These are phyloP conservation scores for Saturnispora mendoncae DNA, from an alignment of 805 yeast species.

Conservation along the genomic window DNA sequence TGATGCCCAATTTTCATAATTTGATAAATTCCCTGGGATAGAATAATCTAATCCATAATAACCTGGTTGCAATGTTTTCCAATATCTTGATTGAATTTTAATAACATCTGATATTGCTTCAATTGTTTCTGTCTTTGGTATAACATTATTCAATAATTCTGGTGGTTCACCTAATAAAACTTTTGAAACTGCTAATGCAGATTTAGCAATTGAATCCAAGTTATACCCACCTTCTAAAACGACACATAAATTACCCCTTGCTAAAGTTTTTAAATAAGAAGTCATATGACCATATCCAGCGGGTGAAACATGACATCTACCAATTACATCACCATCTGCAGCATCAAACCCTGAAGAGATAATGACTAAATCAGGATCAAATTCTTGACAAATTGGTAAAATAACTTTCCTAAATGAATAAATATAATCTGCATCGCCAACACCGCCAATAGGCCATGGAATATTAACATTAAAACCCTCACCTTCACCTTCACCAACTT, in stretches of 20 bases:
- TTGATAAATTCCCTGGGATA: conserved; percentile 25
- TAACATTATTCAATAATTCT: conserved; percentile 52
- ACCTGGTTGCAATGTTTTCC: conserved; percentile 80
- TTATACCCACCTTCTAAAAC: conserved; percentile 96
- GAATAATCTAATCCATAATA: conserved; percentile 29
- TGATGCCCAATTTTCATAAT: conserved; percentile 30
- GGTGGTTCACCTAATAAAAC: conserved; percentile 94
- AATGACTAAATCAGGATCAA: conserved; percentile 85
- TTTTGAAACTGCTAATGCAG: conserved; percentile 88
- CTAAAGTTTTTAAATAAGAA: conserved; percentile 77
- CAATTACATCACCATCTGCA: conserved; percentile 95
- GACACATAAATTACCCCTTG: conserved; percentile 82
- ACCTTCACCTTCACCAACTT: conserved; percentile 80
- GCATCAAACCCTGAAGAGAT: conserved; percentile 97
- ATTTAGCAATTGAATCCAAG: conserved; percentile 78
- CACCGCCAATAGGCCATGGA: conserved; percentile 89
- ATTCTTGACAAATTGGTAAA: conserved; percentile 83
- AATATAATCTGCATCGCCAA: conserved; percentile 91
- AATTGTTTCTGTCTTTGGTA: conserved; percentile 70
- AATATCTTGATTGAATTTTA: conserved; percentile 70
- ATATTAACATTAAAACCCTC: conserved; percentile 82
- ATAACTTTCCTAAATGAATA: conserved; percentile 82
- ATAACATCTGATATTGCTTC: conserved; percentile 76
- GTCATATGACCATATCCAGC: conserved; percentile 97
- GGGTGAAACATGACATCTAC: conserved; percentile 93